Evolutionary conservation across 345 rosid species (phyloP), one percentile per base, ranked within the genome.

Genomic region (Trapa incisa): DNA sequence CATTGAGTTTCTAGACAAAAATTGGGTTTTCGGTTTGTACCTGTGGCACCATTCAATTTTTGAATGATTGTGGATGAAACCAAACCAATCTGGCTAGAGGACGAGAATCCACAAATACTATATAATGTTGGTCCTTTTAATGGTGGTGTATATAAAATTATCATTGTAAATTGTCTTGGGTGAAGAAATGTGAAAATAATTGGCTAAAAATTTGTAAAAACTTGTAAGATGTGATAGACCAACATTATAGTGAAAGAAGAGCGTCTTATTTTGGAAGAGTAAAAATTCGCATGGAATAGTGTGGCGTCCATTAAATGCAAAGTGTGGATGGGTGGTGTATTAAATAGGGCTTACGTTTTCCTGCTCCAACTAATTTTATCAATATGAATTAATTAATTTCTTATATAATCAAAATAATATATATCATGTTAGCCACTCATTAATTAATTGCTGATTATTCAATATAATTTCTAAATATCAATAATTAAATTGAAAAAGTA

Each of bases 291-390:
- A 56, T 72, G 78, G 80, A 79, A 79, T 79, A 83, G 74, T 79
- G 83, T 79, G 86, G 29, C 13, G 75, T 3, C 78, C 76, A 78
- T 65, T 82, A 67, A 82, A 82, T 82, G 86, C 78, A 70, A 29
- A 9, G 36, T 6, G 48, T 6, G 48, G 48, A 45, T 45, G 48
- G 7, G 48, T 4, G 48, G 7, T n/a, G 71, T 58, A 38, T 65
- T 8, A 8, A 41, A 0, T 35, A 37, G 66, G 61, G 68, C 70
- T 56, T 76, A 22, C 0, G 29, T 22, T 79, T 65, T 64, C 54
- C 80, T 60, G 63, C 11, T 67, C 48, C 58, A 35, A 60, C 58
- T 71, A 73, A 67, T 64, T 65, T 41, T 41, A 67, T 64, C 8
- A 2, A 37, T 37, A 1, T 62, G 3, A 36, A 41, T 41, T 41